Base-by-base conservation (phyloP, 306 rosid genomes). In the Acacia melanoxylon region DNA sequence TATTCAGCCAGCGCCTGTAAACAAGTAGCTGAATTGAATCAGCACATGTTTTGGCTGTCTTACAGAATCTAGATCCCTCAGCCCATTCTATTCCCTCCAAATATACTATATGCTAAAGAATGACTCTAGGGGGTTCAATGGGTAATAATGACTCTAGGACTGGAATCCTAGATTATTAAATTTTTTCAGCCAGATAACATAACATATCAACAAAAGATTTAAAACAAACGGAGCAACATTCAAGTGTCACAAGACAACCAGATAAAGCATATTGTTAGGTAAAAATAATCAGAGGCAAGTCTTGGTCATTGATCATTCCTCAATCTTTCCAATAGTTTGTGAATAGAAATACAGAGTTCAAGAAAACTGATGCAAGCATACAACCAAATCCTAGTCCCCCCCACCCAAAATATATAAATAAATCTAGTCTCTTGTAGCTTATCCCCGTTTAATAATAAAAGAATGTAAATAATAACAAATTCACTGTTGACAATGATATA, bases 171-270 rank as follows among this genome's bases (percentile, higher is more conserved):
- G 22, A 65, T 68, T 59, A 54, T 13, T 54, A 77, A 44, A 51
- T 5, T 45, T 67, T 56, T 46, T 25, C 33, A 14, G 12, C 19
- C 19, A 25, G 31, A 19, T 61, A 10, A 27, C 59, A 72, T 2
- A 6, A 72, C 13, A 48, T 48, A 15, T 4, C 16, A n/a, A 10
- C 74, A 44, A 44, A 70, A 22, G 17, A 49, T 48, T 49, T 48
- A 49, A 56, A 61, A 46, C 29, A 29, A 81, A 58, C 66, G 58
- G 58, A 74, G 71, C 59, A 59, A 82, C 76, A 59, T 25, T 58
- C 68, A 54, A 44, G 80, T 14, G 73, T 59, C 48, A 45, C 41
- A 22, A 13, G 44, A 67, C 15, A 14, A 11, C 4, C 51, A 13
- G 35, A 67, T 33, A 13, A 16, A 6, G 69, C n/a, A 67, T 77